These are phyloP conservation scores for Galeopsis tetrahit DNA, from an alignment of 257 asterid species.

Conservation along the genomic window DNA sequence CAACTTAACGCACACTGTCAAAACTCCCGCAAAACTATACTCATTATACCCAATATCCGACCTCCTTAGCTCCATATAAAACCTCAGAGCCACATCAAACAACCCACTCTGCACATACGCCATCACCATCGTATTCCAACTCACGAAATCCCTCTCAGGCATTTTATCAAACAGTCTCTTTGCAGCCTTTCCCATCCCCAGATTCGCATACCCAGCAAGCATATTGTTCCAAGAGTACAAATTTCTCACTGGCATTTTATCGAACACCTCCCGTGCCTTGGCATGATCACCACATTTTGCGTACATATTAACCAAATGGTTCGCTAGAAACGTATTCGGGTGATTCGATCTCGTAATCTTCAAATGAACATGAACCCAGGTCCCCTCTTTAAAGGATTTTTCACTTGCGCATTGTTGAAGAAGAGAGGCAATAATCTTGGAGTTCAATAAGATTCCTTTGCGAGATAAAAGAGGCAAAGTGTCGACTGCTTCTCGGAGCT, in stretches of 20 bases:
- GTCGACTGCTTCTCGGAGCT: constrained; percentile 61
- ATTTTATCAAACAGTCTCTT: constrained; percentile 62
- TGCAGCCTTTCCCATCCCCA: constrained; percentile 68
- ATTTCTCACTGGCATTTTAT: constrained; percentile 61
- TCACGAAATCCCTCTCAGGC: constrained; percentile 72
- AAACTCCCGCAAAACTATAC: constrained; percentile 69
- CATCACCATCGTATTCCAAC: constrained; percentile 83
- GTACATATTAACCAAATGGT: constrained; percentile 73
- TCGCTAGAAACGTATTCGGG: constrained; percentile 58
- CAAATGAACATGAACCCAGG: constrained; percentile 60
- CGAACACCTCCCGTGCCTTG: constrained; percentile 73
- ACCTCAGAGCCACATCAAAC: constrained; percentile 56
- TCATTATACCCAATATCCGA: constrained; percentile 56
- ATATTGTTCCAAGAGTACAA: constrained; percentile 86
- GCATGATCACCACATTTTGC: constrained; percentile 66
- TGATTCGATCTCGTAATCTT: constrained; percentile 61
- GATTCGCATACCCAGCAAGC: constrained; percentile 74
- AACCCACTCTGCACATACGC: constrained; percentile 59
- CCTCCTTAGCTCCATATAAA: constrained; percentile 58
- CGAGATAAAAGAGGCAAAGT: constrained; percentile 50
- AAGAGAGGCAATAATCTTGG: constrained; percentile 51
- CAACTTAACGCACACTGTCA: constrained; percentile 65
- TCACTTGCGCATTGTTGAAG: constrained; percentile 54
- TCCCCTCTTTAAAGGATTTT: constrained; percentile 53
- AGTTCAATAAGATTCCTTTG: constrained; percentile 59